Evolutionary conservation across 768 basidiomycete species (phyloP).

Genomic region (Austroboletus eburneus): DNA sequence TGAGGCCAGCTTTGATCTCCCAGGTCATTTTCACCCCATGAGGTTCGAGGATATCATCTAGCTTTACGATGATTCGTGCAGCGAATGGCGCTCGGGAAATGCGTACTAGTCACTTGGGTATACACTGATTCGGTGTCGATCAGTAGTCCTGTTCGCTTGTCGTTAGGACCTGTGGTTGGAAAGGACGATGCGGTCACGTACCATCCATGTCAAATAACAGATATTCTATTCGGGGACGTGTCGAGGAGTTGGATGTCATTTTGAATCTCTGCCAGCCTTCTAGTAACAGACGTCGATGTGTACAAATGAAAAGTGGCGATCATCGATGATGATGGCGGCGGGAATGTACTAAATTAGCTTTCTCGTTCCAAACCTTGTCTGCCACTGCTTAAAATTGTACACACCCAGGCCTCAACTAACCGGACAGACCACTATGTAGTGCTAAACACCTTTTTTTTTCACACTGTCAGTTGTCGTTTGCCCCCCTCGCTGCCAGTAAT

Average conservation of each 20-base stretch:
- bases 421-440: too few relatives aligned
- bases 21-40: conserved; percentile 80
- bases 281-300: background rate
- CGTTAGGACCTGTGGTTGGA: background rate
- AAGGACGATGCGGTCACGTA: conserved; percentile 16
- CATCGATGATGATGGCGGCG: too few relatives aligned
- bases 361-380: too few relatives aligned
- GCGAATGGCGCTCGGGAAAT: background rate
- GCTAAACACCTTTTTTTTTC: too few relatives aligned
- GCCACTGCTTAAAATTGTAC: too few relatives aligned
- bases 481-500: too few relatives aligned
- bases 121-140: conserved; percentile 77
- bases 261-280: background rate
- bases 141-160: conserved; percentile 49
- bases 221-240: conserved; percentile 43
- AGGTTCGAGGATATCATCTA: conserved; percentile 67
- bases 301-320: too few relatives aligned
- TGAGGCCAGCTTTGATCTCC: conserved; percentile 85
- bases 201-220: conserved; percentile 77
- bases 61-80: conserved; percentile 1
- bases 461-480: too few relatives aligned
- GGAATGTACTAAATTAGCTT: too few relatives aligned
- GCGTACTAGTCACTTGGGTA: conserved; percentile 73
- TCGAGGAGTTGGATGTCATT: conserved; percentile 9
- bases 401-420: too few relatives aligned